Evolutionary conservation across 805 yeast genomes (phyloP).

Genomic region (Tetrapisispora nanseiensis): DNA sequence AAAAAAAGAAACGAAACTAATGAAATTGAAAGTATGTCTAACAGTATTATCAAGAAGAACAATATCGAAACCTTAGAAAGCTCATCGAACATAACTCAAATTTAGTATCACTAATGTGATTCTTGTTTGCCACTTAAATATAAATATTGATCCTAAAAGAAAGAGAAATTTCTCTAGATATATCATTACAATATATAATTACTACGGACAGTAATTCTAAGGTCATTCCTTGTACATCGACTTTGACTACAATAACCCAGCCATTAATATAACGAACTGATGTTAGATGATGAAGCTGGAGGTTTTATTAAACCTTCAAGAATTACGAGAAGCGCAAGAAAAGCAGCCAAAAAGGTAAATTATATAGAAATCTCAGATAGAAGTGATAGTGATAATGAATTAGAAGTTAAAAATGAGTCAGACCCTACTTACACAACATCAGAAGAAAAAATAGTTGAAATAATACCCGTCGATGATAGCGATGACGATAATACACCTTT

Average conservation of each 20-base stretch:
- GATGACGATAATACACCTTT: conserved; percentile 18
- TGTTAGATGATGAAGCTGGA: conserved; percentile 9
- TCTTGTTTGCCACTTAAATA: neutral
- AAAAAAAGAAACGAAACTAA: neutral
- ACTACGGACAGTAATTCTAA: neutral
- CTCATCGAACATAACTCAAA: neutral
- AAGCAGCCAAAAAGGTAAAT: conserved; percentile 26
- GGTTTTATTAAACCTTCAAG: conserved; percentile 21
- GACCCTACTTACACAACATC: conserved; percentile 6
- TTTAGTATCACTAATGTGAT: neutral
- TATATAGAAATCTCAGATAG: conserved; percentile 29
- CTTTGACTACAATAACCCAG: too few relatives aligned
- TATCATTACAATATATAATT: neutral
- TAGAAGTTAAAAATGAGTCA: conserved; percentile 1
- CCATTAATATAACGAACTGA: neutral
- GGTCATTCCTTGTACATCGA: too few relatives aligned
- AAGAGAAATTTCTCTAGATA: too few relatives aligned
- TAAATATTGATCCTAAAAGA: too few relatives aligned
- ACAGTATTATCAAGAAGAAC: neutral
- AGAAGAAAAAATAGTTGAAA: conserved; percentile 4
- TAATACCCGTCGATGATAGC: conserved; percentile 12
- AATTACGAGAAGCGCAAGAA: conserved; percentile 20
- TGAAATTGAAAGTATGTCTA: neutral
- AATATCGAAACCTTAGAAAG: neutral
- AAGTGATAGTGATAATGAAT: conserved; percentile 1